Evolutionary conservation across 345 rosid species (phyloP).

Genomic region (Euphorbia tirucalli): DNA sequence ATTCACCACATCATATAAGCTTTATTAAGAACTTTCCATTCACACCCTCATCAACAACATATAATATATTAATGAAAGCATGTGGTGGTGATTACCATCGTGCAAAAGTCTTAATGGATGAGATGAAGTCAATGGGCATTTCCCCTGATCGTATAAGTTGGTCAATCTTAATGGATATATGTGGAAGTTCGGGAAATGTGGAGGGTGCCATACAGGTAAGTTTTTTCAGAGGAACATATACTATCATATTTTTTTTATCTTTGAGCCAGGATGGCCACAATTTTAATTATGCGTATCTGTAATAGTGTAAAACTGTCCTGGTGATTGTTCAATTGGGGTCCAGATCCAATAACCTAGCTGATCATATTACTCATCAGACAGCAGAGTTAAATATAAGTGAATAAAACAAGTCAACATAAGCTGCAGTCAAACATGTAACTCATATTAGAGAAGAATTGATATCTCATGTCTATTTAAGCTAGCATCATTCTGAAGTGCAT

Average conservation of each 20-base stretch:
- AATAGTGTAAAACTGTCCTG: not conserved
- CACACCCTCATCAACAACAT: conserved; percentile 69
- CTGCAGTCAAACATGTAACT: not conserved
- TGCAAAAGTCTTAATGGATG: conserved; percentile 73
- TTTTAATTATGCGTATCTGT: not conserved
- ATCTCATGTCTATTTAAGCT: not conserved
- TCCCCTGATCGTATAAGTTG: conserved; percentile 75
- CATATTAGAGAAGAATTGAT: not conserved
- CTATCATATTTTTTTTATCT: conserved; percentile 6
- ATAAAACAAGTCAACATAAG: not conserved
- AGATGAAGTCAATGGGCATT: conserved; percentile 75
- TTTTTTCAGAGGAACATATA: conserved; percentile 8
- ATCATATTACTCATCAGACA: not conserved
- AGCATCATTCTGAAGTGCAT: not conserved
- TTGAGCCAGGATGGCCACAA: not conserved
- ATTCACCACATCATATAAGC: conserved; percentile 37
- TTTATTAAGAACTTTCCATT: conserved; percentile 48
- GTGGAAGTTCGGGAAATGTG: conserved; percentile 69
- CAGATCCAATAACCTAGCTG: not conserved
- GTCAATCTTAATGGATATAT: conserved; percentile 76
- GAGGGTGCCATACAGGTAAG: conserved; percentile 78
- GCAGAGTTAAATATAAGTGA: not conserved
- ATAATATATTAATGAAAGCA: conserved; percentile 78
- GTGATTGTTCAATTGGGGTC: conserved; percentile 6
- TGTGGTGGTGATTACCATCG: conserved; percentile 69